These are phyloP conservation scores for Phaeosphaeriaceae sp. DNA, from an alignment of 2,329 filamentous ascomycete genomes.

Conservation along the genomic window DNA sequence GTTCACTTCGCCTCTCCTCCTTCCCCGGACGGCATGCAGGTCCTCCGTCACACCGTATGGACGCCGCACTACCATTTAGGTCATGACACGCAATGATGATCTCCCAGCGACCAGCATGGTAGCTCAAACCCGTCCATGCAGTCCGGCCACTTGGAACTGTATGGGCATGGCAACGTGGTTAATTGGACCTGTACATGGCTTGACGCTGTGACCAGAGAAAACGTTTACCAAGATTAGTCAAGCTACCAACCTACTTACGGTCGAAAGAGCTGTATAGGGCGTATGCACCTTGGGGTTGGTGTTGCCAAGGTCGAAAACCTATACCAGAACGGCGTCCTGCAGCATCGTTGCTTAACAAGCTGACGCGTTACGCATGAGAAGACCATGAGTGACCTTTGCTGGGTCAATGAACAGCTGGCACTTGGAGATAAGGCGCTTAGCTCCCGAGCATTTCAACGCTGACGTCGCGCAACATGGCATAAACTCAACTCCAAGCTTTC, in stretches of 20 bases:
- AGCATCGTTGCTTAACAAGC: conserved; percentile 30
- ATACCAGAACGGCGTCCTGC: conserved; percentile 29
- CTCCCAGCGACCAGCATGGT: conserved; percentile 12
- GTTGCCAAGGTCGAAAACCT: conserved; percentile 15
- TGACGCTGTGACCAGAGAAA: conserved; percentile 7
- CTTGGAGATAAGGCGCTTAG: conserved; percentile 6
- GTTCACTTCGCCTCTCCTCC: conserved; percentile 30
- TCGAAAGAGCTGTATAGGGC: conserved; percentile 4
- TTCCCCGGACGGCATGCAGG: conserved; percentile 26
- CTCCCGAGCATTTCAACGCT: conserved; percentile 2
- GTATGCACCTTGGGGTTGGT: conserved; percentile 16
- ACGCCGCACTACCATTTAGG: conserved; percentile 20
- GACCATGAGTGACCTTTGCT: neutral
- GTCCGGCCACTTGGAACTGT: conserved; percentile 12
- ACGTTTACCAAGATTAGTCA: conserved; percentile 9
- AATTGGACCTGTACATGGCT: conserved; percentile 7
- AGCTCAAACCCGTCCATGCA: conserved; percentile 13
- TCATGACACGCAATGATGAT: conserved; percentile 21
- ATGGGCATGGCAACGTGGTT: neutral
- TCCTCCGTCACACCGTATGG: conserved; percentile 23
- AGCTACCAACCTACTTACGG: conserved; percentile 5
- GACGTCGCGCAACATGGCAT: conserved; percentile 19
- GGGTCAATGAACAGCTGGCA: neutral
- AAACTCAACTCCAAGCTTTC: neutral
- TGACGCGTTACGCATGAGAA: conserved; percentile 36